Evolutionary conservation across 495 filamentous ascomycete species (phyloP), one percentile per base, ranked within the genome.

Genomic region (Hyaloscypha finlandica): DNA sequence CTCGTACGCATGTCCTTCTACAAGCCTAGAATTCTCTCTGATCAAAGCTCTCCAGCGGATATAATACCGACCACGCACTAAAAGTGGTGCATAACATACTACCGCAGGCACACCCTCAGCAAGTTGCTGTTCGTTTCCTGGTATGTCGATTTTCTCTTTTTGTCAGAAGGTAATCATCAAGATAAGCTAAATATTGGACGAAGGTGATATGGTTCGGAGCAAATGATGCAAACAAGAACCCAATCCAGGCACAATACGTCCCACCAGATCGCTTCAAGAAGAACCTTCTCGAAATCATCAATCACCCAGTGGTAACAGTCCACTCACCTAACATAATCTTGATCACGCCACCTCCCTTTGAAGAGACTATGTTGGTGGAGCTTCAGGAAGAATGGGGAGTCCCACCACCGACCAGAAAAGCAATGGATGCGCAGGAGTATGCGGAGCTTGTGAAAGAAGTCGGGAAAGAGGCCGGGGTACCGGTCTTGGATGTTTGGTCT

Each of bases 171-270:
- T 58, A 2, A 59, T 33, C 14, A 8, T 59, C 53, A 59, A 53
- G 30, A 56, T 5, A 25, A 25, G n/a, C 22, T 56, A n/a, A n/a
- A 59, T 37, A 35, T 20, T 37, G 19, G 8, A 29, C 9, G 39
- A 9, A 72, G 83, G 81, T 83, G 5, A 80, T 92, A 64, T 91
- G 89, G 78, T 90, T 91, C 71, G 89, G 89, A 22, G 89, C 89
- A 67, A 92, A 92, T 64, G 89, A 92, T 81, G 89, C 25, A 79
- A 77, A 55, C 67, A 75, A 6, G 35, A 63, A 61, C 32, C 58
- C 53, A 16, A 19, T 29, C 20, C 37, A 58, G 3, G 48, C 48
- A 3, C 89, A 91, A 74, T 80, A 88, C 71, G 81, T 92, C 25
- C 84, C 88, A 0, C 71, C 89, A n/a, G 79, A 82, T 0, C 71